These are phyloP conservation scores for Fimicolochytrium jonesii DNA, from an alignment of 192 early-diverging fungal species.

Conservation along the genomic window DNA sequence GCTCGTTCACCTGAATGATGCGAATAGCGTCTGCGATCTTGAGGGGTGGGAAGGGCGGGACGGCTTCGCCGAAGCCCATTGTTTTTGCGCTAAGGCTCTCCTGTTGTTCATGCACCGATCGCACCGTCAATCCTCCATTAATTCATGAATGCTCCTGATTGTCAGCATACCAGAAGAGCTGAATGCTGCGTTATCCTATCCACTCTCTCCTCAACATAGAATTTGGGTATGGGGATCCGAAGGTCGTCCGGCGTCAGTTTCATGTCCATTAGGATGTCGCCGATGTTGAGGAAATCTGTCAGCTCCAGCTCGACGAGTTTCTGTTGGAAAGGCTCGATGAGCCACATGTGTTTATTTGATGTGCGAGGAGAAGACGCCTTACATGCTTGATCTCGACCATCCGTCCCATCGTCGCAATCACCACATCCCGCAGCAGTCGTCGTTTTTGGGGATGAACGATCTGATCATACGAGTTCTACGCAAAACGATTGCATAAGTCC, in stretches of 20 bases:
- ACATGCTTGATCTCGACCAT: conserved; percentile 56
- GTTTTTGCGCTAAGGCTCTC: conserved; percentile 47
- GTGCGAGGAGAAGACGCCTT: too few relatives aligned
- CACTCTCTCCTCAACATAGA: conserved; percentile 48
- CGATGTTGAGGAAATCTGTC: conserved; percentile 47
- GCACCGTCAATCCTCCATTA: too few relatives aligned
- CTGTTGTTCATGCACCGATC: conserved; percentile 8
- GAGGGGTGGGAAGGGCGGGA: conserved; percentile 45
- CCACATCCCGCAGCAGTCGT: conserved; percentile 45
- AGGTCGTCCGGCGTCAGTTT: conserved; percentile 57
- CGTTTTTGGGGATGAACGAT: conserved; percentile 61
- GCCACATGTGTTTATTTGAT: too few relatives aligned
- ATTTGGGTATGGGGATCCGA: conserved; percentile 43
- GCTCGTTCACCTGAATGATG: conserved; percentile 55
- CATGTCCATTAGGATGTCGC: conserved; percentile 52
- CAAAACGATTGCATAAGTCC: too few relatives aligned
- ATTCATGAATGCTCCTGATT: background rate
- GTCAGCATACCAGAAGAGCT: conserved; percentile 12
- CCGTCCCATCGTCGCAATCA: conserved; percentile 48
- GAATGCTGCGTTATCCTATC: conserved; percentile 12
- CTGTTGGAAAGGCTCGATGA: too few relatives aligned
- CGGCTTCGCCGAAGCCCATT: conserved; percentile 35
- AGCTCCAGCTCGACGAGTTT: conserved; percentile 56
- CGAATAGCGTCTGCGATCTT: conserved; percentile 43
- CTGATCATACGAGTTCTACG: conserved; percentile 52